Conservation (phyloP, 345 rosid species). For the Citrus medica region DNA sequence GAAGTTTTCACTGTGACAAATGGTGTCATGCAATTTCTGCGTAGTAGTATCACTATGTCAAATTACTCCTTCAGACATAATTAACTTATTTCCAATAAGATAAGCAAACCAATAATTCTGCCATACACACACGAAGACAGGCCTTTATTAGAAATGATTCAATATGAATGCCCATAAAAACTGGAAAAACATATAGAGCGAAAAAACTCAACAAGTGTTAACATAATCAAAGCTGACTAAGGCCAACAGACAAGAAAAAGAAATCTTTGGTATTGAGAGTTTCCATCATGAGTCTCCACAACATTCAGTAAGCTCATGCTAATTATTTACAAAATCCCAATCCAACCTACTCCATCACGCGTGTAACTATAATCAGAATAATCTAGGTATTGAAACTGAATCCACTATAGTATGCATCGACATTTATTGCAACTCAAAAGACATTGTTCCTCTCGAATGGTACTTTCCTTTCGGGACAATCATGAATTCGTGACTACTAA, state of each 20-base stretch:
- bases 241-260: background rate
- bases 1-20: constrained; percentile 35
- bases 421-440: background rate
- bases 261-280: background rate
- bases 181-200: background rate
- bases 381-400: background rate
- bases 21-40: constrained; percentile 10
- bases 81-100: constrained; percentile 6
- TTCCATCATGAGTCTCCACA: no score
- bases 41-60: constrained; percentile 22
- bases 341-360: background rate
- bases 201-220: background rate
- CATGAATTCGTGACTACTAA: background rate
- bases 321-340: background rate
- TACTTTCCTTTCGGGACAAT: background rate
- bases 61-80: constrained; percentile 24
- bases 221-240: background rate
- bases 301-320: background rate
- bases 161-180: background rate
- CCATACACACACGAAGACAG: background rate
- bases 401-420: background rate
- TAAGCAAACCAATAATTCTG: constrained; percentile 9
- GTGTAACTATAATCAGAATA: background rate
- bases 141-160: background rate
- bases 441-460: background rate